Conservation (phyloP, 176 grass and related monocot genomes). For the barley (Hordeum vulgare) region DNA sequence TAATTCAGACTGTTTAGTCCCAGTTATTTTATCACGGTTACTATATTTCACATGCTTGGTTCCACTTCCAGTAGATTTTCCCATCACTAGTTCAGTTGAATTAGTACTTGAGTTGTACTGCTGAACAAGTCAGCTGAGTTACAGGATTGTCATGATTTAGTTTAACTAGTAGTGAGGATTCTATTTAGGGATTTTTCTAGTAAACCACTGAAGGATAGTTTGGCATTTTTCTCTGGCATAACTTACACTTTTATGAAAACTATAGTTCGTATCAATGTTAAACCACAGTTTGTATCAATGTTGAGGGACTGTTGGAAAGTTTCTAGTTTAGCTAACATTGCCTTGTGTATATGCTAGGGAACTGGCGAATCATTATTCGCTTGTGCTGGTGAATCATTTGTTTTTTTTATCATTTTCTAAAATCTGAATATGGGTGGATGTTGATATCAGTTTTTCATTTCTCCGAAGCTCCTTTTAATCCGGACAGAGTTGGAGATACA, state of each 20-base stretch:
- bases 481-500: constrained; percentile 70
- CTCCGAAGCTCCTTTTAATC: constrained; percentile 53
- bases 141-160: background rate
- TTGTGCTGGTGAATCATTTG: no score
- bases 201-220: background rate
- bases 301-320: background rate
- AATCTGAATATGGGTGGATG: background rate
- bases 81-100: background rate
- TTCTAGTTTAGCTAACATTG: background rate
- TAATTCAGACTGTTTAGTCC: background rate
- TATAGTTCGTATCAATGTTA: background rate
- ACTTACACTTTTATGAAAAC: background rate
- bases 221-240: background rate
- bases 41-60: background rate
- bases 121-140: background rate
- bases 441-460: constrained; percentile 9
- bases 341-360: no score
- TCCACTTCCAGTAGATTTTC: background rate
- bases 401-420: no score
- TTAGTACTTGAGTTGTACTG: background rate
- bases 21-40: background rate
- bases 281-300: background rate
- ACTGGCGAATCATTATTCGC: no score
- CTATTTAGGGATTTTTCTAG: background rate
- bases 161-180: background rate